Percentiles rank a stretch among this genome's conserved stretches.
phyloP scores from a whole-genome alignment of 257 asterid genomes.

The Plectranthus barbatus region DNA sequence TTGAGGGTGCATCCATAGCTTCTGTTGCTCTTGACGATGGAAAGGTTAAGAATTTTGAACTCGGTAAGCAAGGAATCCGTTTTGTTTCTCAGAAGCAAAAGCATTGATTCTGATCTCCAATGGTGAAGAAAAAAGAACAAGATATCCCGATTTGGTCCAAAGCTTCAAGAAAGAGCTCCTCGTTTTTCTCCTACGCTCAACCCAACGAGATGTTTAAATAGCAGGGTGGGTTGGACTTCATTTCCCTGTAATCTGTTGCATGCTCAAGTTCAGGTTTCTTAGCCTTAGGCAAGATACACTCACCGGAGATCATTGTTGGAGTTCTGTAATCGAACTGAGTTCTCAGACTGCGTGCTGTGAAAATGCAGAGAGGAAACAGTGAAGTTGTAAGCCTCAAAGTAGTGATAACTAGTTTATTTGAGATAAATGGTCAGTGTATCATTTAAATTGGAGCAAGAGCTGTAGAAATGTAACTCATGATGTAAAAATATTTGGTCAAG shows the following conservation, averaged over 20 bases:
- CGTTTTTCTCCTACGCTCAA: too few relatives aligned
- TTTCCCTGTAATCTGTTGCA: too few relatives aligned
- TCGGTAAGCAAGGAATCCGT: slow-evolving; percentile 88
- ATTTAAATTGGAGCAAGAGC: neutral
- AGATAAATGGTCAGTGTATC: neutral
- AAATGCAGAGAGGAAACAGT: neutral
- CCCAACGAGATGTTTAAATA: neutral
- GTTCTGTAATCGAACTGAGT: neutral
- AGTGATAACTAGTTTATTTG: neutral
- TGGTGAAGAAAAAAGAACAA: neutral
- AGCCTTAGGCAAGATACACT: too few relatives aligned
- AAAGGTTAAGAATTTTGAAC: slow-evolving; percentile 51
- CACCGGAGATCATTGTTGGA: neutral
- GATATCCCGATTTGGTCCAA: neutral
- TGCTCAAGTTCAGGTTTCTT: too few relatives aligned
- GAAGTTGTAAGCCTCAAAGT: neutral
- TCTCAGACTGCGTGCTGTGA: neutral
- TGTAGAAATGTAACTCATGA: neutral
- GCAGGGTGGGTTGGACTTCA: too few relatives aligned
- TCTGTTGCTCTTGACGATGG: slow-evolving; percentile 78
- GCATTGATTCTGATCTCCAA: slow-evolving; percentile 17
- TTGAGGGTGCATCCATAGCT: slow-evolving; percentile 49
- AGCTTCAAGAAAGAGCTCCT: too few relatives aligned
- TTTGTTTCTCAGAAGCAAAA: slow-evolving; percentile 73
- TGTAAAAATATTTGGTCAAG: neutral